Conservation (phyloP, 495 filamentous ascomycete genomes). For the Neurospora sp. region DNA sequence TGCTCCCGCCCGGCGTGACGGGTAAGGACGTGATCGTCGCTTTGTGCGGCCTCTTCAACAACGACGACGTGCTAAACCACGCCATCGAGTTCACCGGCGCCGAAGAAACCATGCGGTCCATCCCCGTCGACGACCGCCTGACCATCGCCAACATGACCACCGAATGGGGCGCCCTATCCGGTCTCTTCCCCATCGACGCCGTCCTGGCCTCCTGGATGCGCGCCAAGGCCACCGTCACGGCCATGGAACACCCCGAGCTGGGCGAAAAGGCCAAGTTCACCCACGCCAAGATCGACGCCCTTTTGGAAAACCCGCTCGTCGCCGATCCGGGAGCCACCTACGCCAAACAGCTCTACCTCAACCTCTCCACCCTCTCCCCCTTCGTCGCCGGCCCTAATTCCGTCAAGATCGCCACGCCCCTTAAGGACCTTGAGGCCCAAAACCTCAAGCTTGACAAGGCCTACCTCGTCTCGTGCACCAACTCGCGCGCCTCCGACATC, state of each 20-base stretch:
- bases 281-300: slow-evolving; percentile 58
- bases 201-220: slow-evolving; percentile 67
- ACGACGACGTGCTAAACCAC: slow-evolving; percentile 88
- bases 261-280: slow-evolving; percentile 45
- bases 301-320: slow-evolving; percentile 52
- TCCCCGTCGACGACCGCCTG: slow-evolving; percentile 68
- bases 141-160: slow-evolving; percentile 93
- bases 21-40: slow-evolving; percentile 95
- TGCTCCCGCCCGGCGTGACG: slow-evolving; percentile 69
- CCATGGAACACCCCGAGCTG: slow-evolving; percentile 28
- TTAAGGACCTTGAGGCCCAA: slow-evolving; percentile 60
- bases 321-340: slow-evolving; percentile 76
- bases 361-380: slow-evolving; percentile 76
- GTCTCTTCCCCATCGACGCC: slow-evolving; percentile 70
- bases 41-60: slow-evolving; percentile 77
- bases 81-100: slow-evolving; percentile 82
- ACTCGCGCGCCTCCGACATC: slow-evolving; percentile 73
- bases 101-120: slow-evolving; percentile 62
- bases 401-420: slow-evolving; percentile 75
- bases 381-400: slow-evolving; percentile 88
- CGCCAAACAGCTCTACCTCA: slow-evolving; percentile 65
- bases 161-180: slow-evolving; percentile 82
- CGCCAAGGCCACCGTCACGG: slow-evolving; percentile 60
- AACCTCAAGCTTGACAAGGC: slow-evolving; percentile 74
- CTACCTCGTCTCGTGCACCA: slow-evolving; percentile 89